Evolutionary conservation across 1,284 basidiomycete genomes (phyloP), one percentile per base, ranked within the genome.

Genomic region (Ganoderma boninense): DNA sequence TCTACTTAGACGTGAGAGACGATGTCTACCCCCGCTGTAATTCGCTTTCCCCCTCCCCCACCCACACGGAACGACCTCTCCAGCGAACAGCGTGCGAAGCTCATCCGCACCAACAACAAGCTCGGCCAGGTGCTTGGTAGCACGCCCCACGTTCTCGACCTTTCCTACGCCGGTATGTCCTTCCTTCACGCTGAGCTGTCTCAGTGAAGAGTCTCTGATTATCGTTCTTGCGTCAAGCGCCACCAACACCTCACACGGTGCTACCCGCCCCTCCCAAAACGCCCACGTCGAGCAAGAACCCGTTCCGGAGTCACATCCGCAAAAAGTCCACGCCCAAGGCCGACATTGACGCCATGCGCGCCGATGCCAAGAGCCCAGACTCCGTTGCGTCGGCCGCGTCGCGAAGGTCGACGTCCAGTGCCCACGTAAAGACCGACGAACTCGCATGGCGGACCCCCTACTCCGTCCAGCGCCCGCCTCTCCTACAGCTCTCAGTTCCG

Each of bases 21-120:
- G 16, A 77, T 78, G 76, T 70, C 76, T 57, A 20, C 65, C 35
- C 64, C 72, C 65, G 49, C 74, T 35, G 69, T 74, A 64, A 81
- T 86, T 67, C 82, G 85, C 20, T 89, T 84, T 75, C 87, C 88
- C 23, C 79, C 83, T 8, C 89, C 87, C 4, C 90, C 90, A 1
- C 89, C 89, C 0, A 92, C 91, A 26, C 86, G 81, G 42, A 92
- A 92, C 77, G 82, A 83, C 14, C 80, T 90, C 62, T 87, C 87
- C 8, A 75, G 84, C 11, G 77, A 82, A 38, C 87, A 92, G 77
- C 87, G 90, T 26, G 78, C 83, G 7, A 87, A 88, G 66, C 85
- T 92, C 35, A 77, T 90, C 65, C 87, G 87, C 44, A 86, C 87
- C 20, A 87, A 88, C 46, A 87, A 86, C 73, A 92, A 92, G 79